Conservation (phyloP, 208 protist species). For the Entamoeba invadens region DNA sequence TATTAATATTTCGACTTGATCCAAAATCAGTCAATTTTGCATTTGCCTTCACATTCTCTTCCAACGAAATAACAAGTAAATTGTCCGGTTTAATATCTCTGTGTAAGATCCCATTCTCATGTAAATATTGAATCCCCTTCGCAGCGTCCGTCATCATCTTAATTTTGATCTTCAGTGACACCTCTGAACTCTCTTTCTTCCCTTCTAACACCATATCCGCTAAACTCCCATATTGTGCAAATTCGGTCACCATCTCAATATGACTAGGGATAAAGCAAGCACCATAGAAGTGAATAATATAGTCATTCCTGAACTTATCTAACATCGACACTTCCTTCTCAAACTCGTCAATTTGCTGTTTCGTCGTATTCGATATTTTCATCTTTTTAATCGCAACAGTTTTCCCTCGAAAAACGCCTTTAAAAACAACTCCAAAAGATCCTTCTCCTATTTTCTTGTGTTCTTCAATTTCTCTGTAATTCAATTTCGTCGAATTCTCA, state of each 20-base stretch:
- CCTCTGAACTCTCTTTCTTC: neutral
- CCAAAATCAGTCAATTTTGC: constrained; percentile 19
- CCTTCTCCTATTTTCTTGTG: neutral
- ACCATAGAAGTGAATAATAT: constrained; percentile 44
- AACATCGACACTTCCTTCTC: constrained; percentile 34
- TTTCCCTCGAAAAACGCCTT: neutral
- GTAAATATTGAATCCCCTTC: neutral
- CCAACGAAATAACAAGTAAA: constrained; percentile 1
- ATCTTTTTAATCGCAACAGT: neutral
- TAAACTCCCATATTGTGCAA: constrained; percentile 20
- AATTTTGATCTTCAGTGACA: neutral
- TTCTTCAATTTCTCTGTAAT: neutral
- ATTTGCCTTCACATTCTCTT: neutral
- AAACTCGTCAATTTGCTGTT: constrained; percentile 22
- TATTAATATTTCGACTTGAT: neutral
- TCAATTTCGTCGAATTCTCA: neutral
- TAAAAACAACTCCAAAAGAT: neutral
- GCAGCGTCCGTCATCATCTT: neutral
- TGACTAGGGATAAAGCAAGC: constrained; percentile 32
- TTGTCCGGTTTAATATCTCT: constrained; percentile 12
- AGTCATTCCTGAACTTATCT: constrained; percentile 30
- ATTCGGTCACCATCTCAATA: constrained; percentile 44
- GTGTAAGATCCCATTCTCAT: constrained; percentile 1
- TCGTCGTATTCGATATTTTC: neutral
- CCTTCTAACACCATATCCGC: neutral